Base-by-base conservation (phyloP, 768 basidiomycete genomes). In the Termitomyces sp. region DNA sequence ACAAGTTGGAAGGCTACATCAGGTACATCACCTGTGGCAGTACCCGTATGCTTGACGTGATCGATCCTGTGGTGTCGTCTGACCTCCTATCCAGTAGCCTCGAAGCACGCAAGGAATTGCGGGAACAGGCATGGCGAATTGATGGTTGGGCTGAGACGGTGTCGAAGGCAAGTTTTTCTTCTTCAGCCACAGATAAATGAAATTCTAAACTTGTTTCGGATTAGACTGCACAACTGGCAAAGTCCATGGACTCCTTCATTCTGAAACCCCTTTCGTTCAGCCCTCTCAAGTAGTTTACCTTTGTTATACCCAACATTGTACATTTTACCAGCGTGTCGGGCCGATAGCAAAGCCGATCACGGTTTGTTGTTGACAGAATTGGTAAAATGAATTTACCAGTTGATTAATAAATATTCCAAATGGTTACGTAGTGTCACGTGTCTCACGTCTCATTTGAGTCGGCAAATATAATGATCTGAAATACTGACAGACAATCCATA, bases 21-120 rank as follows among this genome's bases (percentile, higher is more conserved):
- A 92, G 63, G 96, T 97, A 8, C 91, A 98, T 69, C 96, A 98
- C 73, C 83, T 98, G 75, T 98, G 96, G 96, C 95, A 98, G 73
- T 96, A 96, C 69, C 86, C 87, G 92, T 93, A 66, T 69, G 87
- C 81, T 59, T 50, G 5, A 36, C 58, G 22, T 55, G 16, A 51
- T 20, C 18, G 46, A 60, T 57, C 52, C 48, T 53, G 55, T 60
- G 53, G 51, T 57, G 50, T 20, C 46, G 56, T 56, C 58, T 61
- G 55, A 55, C 33, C 51, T 48, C 50, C 7, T 52, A 47, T 51
- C 51, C 60, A 90, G 90, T 56, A 83, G 83, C 65, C 78, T 97
- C 56, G 85, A 92, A 60, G 81, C 81, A 8, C 80, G 96, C 59
- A 96, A 94, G 72, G 85, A 90, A 62, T 85, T 78, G 44, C 81